Conservation (phyloP, 345 rosid genomes). For the Corymbia maculata region DNA sequence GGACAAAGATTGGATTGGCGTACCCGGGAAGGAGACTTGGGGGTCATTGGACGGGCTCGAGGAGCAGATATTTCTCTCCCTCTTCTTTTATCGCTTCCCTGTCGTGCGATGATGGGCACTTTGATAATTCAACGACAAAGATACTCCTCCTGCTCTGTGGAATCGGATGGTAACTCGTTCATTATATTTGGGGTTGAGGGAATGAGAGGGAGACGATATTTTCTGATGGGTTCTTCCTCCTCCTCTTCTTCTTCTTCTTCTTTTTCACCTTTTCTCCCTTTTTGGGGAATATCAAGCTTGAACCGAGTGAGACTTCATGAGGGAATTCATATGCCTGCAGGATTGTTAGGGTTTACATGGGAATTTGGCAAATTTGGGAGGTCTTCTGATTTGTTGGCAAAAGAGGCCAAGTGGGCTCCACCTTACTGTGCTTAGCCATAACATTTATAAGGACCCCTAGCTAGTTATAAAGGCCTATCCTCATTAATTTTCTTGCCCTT, state of each 20-base stretch:
- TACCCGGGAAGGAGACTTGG: conserved; percentile 12
- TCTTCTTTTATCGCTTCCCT: neutral
- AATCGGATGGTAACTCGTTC: neutral
- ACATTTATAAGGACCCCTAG: neutral
- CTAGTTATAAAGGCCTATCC: no score
- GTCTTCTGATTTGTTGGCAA: neutral
- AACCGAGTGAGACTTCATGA: neutral
- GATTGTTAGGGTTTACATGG: neutral
- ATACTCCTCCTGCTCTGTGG: neutral
- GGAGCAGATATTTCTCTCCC: neutral
- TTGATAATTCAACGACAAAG: neutral
- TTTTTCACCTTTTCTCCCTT: neutral
- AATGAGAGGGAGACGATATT: neutral
- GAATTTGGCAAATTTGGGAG: neutral
- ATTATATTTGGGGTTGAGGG: neutral
- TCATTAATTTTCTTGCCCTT: neutral
- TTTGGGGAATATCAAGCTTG: neutral
- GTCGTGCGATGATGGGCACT: neutral
- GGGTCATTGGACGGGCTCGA: neutral
- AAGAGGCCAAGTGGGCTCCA: neutral
- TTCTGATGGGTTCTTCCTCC: neutral
- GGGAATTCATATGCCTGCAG: neutral
- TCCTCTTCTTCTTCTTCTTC: neutral
- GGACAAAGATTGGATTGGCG: neutral
- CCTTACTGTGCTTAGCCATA: neutral